Conservation (phyloP, 345 rosid species). For the Citrus maxima region DNA sequence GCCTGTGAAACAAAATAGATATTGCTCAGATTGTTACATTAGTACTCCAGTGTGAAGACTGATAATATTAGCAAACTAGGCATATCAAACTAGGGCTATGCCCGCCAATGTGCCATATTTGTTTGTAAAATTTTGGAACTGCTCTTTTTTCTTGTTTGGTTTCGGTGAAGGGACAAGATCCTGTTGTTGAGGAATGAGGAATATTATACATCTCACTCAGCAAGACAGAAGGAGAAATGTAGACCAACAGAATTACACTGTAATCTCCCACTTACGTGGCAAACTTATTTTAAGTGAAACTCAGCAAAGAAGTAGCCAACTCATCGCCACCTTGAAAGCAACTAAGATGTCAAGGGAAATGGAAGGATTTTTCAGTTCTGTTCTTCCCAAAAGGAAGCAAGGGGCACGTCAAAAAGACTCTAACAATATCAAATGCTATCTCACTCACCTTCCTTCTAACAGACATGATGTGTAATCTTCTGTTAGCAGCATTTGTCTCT, state of each 20-base stretch:
- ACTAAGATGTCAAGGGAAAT: background rate
- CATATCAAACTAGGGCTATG: background rate
- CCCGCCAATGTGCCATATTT: background rate
- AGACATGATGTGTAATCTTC: too few species aligned
- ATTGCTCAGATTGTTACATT: background rate
- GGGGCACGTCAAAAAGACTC: background rate
- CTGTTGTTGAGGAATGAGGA: background rate
- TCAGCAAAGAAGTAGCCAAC: background rate
- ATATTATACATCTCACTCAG: background rate
- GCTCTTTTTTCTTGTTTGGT: background rate
- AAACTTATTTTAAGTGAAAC: background rate
- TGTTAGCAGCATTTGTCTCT: background rate
- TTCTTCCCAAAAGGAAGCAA: background rate
- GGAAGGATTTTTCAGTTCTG: background rate
- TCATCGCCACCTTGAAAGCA: background rate
- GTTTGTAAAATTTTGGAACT: background rate
- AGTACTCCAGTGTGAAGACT: background rate
- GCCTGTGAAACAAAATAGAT: slow-evolving; percentile 49
- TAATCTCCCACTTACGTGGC: background rate
- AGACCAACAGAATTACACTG: background rate
- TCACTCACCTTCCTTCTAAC: background rate
- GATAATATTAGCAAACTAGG: background rate
- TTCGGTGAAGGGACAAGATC: background rate
- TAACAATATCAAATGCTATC: background rate
- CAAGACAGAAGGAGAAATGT: background rate